A percentile compares a stretch with the other conserved stretches of the same genome.
Conservation (phyloP, 2,329 filamentous ascomycete genomes). For the Arthrobotrys sinensis region DNA sequence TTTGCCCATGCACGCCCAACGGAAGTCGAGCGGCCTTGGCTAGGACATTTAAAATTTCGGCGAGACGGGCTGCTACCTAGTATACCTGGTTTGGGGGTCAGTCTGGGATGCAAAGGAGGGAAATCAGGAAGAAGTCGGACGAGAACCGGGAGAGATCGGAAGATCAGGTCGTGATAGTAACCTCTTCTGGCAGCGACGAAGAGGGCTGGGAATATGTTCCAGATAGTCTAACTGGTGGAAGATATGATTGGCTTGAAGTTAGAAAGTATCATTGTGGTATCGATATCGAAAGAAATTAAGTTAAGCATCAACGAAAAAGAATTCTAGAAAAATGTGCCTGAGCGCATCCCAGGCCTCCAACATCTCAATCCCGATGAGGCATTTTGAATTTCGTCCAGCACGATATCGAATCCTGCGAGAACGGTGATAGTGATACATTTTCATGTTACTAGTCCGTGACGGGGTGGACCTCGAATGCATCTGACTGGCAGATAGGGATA, state of each 20-base stretch:
- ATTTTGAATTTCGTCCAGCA: not conserved
- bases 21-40: not conserved
- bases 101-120: not conserved
- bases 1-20: not conserved
- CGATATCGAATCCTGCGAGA: constrained; percentile 6
- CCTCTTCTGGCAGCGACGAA: not conserved
- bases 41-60: constrained; percentile 6
- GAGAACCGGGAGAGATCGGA: not conserved
- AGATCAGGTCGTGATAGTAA: constrained; percentile 14
- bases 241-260: not conserved
- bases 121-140: constrained; percentile 7
- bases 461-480: constrained; percentile 5
- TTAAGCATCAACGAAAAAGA: not conserved
- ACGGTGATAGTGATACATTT: not conserved
- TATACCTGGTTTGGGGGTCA: constrained; percentile 8
- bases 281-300: not conserved
- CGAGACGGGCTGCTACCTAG: constrained; percentile 8
- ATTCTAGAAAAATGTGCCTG: constrained; percentile 2
- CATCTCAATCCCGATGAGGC: not conserved
- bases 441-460: constrained; percentile 2
- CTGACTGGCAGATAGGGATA: constrained; percentile 14
- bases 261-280: constrained; percentile 6
- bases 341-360: constrained; percentile 19
- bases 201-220: not conserved
- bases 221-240: constrained; percentile 11